A percentile compares a stretch with the other conserved stretches of the same genome.
phyloP scores from a whole-genome alignment of 2,329 filamentous ascomycete species.

The Xylariales sp. region DNA sequence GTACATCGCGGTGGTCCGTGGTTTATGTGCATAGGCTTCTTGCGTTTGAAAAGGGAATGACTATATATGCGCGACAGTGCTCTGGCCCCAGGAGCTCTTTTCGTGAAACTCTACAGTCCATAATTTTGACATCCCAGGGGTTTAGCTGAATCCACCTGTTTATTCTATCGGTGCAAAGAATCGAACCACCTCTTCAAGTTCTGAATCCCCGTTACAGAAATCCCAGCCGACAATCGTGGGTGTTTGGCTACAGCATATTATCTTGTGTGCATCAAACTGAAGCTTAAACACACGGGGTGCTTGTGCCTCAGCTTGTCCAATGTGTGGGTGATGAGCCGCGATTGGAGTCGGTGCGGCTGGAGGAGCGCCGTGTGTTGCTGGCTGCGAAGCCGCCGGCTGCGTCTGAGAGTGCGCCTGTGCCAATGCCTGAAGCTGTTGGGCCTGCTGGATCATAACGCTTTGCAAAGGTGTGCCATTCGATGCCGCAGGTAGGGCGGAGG shows the following conservation, averaged over 20 bases:
- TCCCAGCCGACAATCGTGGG: conserved; percentile 95
- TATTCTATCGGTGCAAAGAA: conserved; percentile 69
- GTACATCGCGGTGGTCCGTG: too few relatives aligned
- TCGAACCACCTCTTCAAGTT: conserved; percentile 70
- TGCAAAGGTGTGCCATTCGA: neutral
- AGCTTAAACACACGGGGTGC: conserved; percentile 82
- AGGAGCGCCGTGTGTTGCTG: conserved; percentile 7
- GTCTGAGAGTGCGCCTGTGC: conserved; percentile 27
- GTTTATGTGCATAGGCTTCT: too few relatives aligned
- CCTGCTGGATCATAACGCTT: neutral
- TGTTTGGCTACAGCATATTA: conserved; percentile 92
- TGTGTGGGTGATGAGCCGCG: conserved; percentile 38
- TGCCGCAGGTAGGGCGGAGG: conserved; percentile 3
- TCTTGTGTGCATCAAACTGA: conserved; percentile 89
- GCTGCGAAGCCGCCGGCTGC: neutral
- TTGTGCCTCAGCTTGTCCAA: conserved; percentile 39
- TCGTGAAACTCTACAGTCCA: too few relatives aligned
- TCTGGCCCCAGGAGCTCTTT: too few relatives aligned
- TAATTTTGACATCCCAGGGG: too few relatives aligned
- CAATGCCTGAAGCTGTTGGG: conserved; percentile 11
- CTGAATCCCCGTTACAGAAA: conserved; percentile 81
- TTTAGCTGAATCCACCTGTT: too few relatives aligned
- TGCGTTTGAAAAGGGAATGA: too few relatives aligned
- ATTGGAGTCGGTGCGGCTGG: conserved; percentile 4
- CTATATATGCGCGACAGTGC: too few relatives aligned